Base-by-base conservation (phyloP, 2,329 filamentous ascomycete genomes). In the Stylonectria norvegica region DNA sequence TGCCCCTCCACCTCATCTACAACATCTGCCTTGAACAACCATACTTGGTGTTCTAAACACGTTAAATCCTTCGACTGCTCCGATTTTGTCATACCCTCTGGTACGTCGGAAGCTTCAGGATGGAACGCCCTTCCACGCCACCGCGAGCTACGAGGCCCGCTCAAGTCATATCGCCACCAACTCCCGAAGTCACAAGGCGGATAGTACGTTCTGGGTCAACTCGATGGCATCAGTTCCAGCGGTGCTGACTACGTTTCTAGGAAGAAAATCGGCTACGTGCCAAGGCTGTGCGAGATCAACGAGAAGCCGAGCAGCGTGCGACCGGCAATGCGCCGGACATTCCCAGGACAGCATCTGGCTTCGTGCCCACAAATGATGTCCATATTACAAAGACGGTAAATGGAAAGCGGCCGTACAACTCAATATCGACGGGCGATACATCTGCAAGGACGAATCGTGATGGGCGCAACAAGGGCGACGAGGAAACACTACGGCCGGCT, bases 211-310 rank as follows among this genome's bases (percentile, higher is more conserved):
- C 3, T 19, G 30, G 15, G 15, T 3, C 5, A 3, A 11, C 18
- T n/a, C 2, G 40, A 19, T 2, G 4, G 14, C 9, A n/a, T n/a
- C n/a, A n/a, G n/a, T n/a, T n/a, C n/a, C n/a, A n/a, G n/a, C n/a
- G n/a, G 2, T 14, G n/a, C 34, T 47, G 14, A 43, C 17, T 19
- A 11, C 18, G 32, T 50, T 27, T 18, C 4, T 43, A 93, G 86
- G 91, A 96, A 79, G 82, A 91, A 63, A 90, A 83, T 55, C 81
- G 91, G 15, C 77, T 96, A 20, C 86, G 83, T 66, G 88, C 93
- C 40, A 97, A 96, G 74, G 90, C 89, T 3, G 72, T 90, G 14
- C 85, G 86, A 42, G 80, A 87, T 52, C 82, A 85, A 57, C 77
- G 78, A 43, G 81, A 89, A 56, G 81, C 83, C 22, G 79, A 83